phyloP scores from a whole-genome alignment of 345 rosid species.

The Eucalyptus cloeziana region DNA sequence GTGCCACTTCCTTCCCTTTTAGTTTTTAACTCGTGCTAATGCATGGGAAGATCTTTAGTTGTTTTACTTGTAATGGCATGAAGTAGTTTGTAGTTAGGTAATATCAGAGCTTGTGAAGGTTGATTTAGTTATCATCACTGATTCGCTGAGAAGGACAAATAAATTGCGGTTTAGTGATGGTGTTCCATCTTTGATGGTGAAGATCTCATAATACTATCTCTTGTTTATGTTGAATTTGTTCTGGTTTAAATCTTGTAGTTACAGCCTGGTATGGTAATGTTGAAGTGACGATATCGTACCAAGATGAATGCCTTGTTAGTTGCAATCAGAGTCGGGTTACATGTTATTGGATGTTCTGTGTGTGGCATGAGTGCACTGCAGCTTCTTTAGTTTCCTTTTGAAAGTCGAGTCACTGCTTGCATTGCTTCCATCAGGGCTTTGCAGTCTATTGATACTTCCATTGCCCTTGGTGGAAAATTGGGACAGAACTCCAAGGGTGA shows the following conservation, averaged over 20 bases:
- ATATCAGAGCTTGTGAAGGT: neutral
- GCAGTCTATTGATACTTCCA: neutral
- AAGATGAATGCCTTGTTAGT: neutral
- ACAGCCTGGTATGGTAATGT: neutral
- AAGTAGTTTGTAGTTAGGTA: neutral
- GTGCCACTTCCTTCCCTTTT: neutral
- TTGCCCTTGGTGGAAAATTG: neutral
- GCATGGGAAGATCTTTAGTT: neutral
- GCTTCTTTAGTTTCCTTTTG: neutral
- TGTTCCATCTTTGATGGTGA: neutral
- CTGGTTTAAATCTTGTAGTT: neutral
- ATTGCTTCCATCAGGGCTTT: neutral
- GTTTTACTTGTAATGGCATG: neutral
- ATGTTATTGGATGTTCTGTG: neutral
- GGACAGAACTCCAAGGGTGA: neutral
- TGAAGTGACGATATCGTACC: neutral
- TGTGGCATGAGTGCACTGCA: neutral
- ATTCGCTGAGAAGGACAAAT: neutral
- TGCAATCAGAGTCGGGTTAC: neutral
- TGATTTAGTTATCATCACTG: neutral
- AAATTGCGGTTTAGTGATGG: neutral
- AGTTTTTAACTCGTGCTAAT: neutral
- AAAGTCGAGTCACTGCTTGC: neutral
- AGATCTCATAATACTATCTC: neutral
- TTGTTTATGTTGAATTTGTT: neutral